Base-by-base conservation (phyloP, 345 rosid species). In the Anastatica hierochuntica region DNA sequence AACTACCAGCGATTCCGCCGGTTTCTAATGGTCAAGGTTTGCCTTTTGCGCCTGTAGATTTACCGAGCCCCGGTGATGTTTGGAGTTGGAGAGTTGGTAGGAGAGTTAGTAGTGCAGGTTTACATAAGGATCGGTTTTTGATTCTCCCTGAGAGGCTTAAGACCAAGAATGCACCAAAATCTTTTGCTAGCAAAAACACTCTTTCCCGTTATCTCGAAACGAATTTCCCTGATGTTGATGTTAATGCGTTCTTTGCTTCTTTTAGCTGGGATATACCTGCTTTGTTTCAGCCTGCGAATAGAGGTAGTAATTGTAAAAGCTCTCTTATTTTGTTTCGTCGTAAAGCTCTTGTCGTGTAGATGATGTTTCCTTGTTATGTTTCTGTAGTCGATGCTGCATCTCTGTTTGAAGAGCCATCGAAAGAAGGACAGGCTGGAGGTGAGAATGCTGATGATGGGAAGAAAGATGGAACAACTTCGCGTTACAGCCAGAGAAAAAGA, bases 11-110 rank as follows among this genome's bases (percentile, higher is more conserved):
- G 14, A 76, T 90, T 50, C 69, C 68, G 0, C 77, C 76, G 5
- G 59, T 43, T 8, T 62, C 69, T 43, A 29, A 17, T 1, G 98
- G 98, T 31, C 79, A 79, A 64, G 98, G 95, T 48, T 73, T 84
- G 50, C 95, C 98, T 4, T 90, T 72, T 79, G 98, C 98, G 8
- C 96, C 96, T 29, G 64, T 62, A 0, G 61, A 90, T 72, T 84
- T 79, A 53, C 96, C 96, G 1, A 78, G 78, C 42, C 75, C 85
- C 0, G 96, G 96, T 10, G 96, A 90, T 65, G 72, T 58, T 29
- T 90, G 98, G 96, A 53, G 53, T 34, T 90, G 98, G 98, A 79
- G 65, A 56, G 98, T 87, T 45, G 98, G 98, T 56, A 84, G 16
- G 68, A 77, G 96, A 75, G 74, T 69, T 38, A 56, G 35, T 33